Evolutionary conservation across 768 basidiomycete genomes (phyloP), one percentile per base, ranked within the genome.

Genomic region (Rhizopogon rudus): DNA sequence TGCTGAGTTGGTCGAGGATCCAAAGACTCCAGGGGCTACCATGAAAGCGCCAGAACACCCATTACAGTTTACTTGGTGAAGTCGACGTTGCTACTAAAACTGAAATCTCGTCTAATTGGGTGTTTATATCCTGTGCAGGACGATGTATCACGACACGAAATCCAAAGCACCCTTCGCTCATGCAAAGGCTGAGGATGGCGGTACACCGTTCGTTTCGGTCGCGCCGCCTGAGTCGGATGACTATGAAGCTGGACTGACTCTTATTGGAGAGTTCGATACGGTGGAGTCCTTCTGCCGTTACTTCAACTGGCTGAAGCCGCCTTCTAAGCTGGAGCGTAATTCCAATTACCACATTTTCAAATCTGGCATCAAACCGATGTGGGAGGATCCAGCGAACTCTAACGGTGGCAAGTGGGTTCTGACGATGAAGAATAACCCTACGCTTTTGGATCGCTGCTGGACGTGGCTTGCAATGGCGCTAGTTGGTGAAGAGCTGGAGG

Each of bases 271-370:
- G 62, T 95, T 95, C 68, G 81, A 85, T 66, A 94, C 94, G 12
- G 93, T 94, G 54, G 91, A 93, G 71, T 80, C 82, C 29, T 94
- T 91, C 75, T 93, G 92, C 71, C 83, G 92, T 17, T 91, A 92
- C 74, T 90, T 92, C 78, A 93, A 93, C 72, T 93, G 91, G 91
- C 84, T 93, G 59, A 93, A 93, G 70, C 88, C 89, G 0, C 94
- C 94, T 10, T 92, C 91, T 35, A 82, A 84, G 64, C 82, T 96
- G 35, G 90, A 93, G 63, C 85, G 85, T 63, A 93, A 92, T 72
- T 88, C 88, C 44, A 98, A 97, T 73, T 94, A 96, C 63, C 94
- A 98, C 67, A 79, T 98, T 53, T 97, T 98, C 82, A 96, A 96
- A 73, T 79, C 83, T 20, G 91, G 91, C 16, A 94, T 94, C 76